Evolutionary conservation across 306 rosid species (phyloP), one percentile per base, ranked within the genome.

Genomic region (Erythrophleum fordii): DNA sequence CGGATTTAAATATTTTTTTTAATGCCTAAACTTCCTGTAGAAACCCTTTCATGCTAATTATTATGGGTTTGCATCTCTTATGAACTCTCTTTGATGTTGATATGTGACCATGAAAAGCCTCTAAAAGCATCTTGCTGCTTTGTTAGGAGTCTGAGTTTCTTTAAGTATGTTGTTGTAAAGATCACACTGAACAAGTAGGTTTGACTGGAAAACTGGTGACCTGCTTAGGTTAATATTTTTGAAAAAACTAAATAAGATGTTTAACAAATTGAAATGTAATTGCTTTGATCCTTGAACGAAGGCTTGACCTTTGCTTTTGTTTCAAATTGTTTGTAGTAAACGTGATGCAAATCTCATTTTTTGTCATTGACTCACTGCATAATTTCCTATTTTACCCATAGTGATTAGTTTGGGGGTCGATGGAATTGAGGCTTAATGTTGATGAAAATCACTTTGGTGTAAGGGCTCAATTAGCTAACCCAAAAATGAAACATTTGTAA

Each of bases 11-110:
- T 26, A 9, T 28, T 51, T 17, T 68, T 42, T 72, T 46, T 66
- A 64, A 23, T 73, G 78, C 76, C 80, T 53, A 77, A 51, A 59
- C 71, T 58, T 68, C 49, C 45, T 77, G 17, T 61, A 59, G 58
- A 80, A 65, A 28, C 62, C 65, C 61, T 22, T n/a, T 51, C 20
- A 4, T 60, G 23, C 64, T 9, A 17, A 28, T 67, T 39, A 22
- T 72, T 55, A 52, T 10, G 72, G 77, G 11, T 8, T 59, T 62
- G 35, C 25, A 16, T 79, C n/a, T 37, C 49, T 55, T 71, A 37
- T 44, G 76, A 59, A 39, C 53, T 25, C 66, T 64, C 72, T 73
- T 39, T 67, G 39, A 71, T 37, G 66, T 65, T 18, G 71, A 39
- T 39, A 75, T 64, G 1, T 71, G 45, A 44, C 45, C 39, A 31